Conservation (phyloP, 2,329 filamentous ascomycete species). For the Talaromyces pinophilus region DNA sequence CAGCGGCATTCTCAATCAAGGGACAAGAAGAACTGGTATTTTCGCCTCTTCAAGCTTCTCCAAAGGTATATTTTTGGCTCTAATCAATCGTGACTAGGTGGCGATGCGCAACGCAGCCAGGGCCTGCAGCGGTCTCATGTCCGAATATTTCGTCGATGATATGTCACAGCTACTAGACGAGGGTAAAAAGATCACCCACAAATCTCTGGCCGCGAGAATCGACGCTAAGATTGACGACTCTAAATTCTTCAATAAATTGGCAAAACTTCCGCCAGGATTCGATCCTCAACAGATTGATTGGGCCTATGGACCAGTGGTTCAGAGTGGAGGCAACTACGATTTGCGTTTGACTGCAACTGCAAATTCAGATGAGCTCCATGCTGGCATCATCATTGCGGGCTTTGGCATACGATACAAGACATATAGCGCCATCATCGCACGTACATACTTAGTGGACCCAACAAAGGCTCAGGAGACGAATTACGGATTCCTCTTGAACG, state of each 20-base stretch:
- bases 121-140: slow-evolving; percentile 91
- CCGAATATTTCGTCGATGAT: slow-evolving; percentile 94
- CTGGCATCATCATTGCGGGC: slow-evolving; percentile 89
- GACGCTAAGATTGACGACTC: slow-evolving; percentile 87
- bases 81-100: slow-evolving; percentile 51
- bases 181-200: slow-evolving; percentile 96
- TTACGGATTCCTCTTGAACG: slow-evolving; percentile 81
- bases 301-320: slow-evolving; percentile 85
- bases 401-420: slow-evolving; percentile 94
- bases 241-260: slow-evolving; percentile 87
- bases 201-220: slow-evolving; percentile 79
- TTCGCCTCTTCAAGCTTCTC: not conserved
- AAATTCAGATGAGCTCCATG: slow-evolving; percentile 80
- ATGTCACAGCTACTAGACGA: slow-evolving; percentile 96
- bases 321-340: slow-evolving; percentile 95
- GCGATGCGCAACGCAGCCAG: slow-evolving; percentile 92
- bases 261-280: slow-evolving; percentile 80
- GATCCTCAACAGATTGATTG: slow-evolving; percentile 89
- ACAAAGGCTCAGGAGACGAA: slow-evolving; percentile 94
- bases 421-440: slow-evolving; percentile 87
- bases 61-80: not conserved
- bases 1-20: slow-evolving; percentile 83
- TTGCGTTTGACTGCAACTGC: slow-evolving; percentile 76
- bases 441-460: slow-evolving; percentile 94
- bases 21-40: slow-evolving; percentile 82